Base-by-base conservation (phyloP, 345 rosid species). In the Conringia planisiliqua region DNA sequence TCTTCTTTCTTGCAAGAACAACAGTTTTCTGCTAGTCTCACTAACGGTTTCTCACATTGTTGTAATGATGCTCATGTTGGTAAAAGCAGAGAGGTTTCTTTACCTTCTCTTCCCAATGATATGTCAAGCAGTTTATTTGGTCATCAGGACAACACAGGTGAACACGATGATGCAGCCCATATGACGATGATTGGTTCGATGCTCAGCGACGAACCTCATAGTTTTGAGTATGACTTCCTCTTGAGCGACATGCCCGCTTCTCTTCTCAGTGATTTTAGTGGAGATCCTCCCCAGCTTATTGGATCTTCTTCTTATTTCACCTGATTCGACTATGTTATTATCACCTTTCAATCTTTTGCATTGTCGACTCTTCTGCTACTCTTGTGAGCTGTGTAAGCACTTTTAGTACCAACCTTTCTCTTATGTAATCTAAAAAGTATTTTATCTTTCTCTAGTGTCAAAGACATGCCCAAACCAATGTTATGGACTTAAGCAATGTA, bases 61-160 rank as follows among this genome's bases (percentile, higher is more conserved):
- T 63, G 5, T 54, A 38, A 24, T 42, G 17, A 56, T 56, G 54
- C 48, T 46, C 64, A 58, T 47, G 36, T 14, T 24, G 43, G 76
- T 47, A 42, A 9, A 30, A 20, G 20, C 67, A 56, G 13, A 14
- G 66, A 63, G 44, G 6, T 64, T 7, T 47, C 20, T 0, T 38
- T 77, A 39, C 79, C 79, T 40, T 77, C 80, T 46, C 47, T 63
- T 0, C 75, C 80, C 16, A 70, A 10, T 33, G 71, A 76, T 35
- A 70, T 77, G 76, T 20, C 80, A 57, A 77, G 54, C 39, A 63
- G 71, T 56, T n/a, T 70, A 10, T 77, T 48, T 12, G 35, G 40
- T 59, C 22, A 16, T 48, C 62, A 71, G 8, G 61, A 63, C 76
- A 64, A 64, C 33, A 64, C 20, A 2, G 36, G 12, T 47, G 70